Conservation (phyloP, 495 filamentous ascomycete genomes). For the Penicillium coprophilum region DNA sequence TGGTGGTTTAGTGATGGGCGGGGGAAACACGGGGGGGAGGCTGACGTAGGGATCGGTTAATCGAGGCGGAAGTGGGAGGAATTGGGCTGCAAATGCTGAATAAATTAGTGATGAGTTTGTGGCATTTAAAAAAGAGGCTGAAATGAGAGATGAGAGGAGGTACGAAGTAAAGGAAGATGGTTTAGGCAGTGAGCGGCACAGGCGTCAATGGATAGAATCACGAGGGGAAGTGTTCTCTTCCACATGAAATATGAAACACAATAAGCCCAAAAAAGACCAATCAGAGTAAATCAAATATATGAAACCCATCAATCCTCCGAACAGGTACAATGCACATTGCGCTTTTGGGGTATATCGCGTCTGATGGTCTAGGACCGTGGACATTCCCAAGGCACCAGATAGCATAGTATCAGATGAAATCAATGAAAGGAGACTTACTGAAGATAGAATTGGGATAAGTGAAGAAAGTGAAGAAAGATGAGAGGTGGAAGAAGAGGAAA, state of each 20-base stretch:
- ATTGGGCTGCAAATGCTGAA: conserved; percentile 23
- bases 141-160: conserved; percentile 3
- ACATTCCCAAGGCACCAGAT: conserved; percentile 11
- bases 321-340: not conserved
- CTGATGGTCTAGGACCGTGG: not conserved
- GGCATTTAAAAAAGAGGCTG: not conserved
- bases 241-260: not conserved
- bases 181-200: conserved; percentile 14
- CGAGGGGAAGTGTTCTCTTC: not conserved
- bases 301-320: not conserved
- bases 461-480: not conserved
- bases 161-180: conserved; percentile 12
- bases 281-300: not conserved
- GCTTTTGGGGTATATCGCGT: conserved; percentile 6
- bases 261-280: not conserved
- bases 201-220: conserved; percentile 11
- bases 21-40: conserved; percentile 18
- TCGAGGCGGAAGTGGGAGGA: conserved; percentile 26
- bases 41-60: conserved; percentile 34
- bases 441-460: not conserved
- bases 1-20: conserved; percentile 16
- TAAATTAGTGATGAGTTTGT: conserved; percentile 25
- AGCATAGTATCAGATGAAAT: conserved; percentile 2
- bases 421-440: conserved; percentile 6
- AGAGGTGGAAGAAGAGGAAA: conserved; percentile 14